Percentiles rank a stretch among this genome's conserved stretches.
Evolutionary conservation across 2,329 filamentous ascomycete species (phyloP).

Genomic region (Neoarthrinium moseri): DNA sequence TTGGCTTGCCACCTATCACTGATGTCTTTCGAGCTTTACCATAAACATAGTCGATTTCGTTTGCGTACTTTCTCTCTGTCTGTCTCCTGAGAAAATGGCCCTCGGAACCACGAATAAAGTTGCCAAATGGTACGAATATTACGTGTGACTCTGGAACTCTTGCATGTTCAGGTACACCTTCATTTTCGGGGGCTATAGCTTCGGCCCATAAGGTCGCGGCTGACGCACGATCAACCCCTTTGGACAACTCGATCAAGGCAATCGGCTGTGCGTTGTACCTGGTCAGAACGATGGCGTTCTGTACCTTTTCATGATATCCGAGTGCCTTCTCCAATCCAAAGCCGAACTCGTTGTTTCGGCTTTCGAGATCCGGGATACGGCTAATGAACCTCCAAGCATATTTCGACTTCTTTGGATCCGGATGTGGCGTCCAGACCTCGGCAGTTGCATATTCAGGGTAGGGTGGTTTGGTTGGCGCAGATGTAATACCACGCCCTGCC

Average conservation of each 20-base stretch:
- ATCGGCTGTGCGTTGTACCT: background rate
- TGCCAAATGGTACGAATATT: slow-evolving; percentile 2
- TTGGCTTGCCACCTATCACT: background rate
- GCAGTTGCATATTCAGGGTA: slow-evolving; percentile 9
- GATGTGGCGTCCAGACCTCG: slow-evolving; percentile 12
- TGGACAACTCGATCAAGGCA: slow-evolving; percentile 7
- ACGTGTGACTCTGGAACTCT: slow-evolving; percentile 4
- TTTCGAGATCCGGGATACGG: slow-evolving; percentile 7
- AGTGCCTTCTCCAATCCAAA: slow-evolving; percentile 9
- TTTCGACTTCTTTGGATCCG: slow-evolving; percentile 6
- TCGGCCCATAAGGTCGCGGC: slow-evolving; percentile 2
- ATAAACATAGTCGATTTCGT: slow-evolving; percentile 9
- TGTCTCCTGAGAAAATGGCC: slow-evolving; percentile 8
- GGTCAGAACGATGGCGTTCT: slow-evolving; percentile 6
- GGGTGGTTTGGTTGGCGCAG: background rate
- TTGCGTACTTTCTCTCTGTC: slow-evolving; percentile 6
- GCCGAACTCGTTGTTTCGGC: slow-evolving; percentile 5
- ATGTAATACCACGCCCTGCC: slow-evolving; percentile 1
- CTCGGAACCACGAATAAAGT: slow-evolving; percentile 8
- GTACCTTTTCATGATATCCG: slow-evolving; percentile 9
- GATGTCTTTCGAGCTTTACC: slow-evolving; percentile 1
- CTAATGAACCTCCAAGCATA: slow-evolving; percentile 12
- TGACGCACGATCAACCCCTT: background rate
- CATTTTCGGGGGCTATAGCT: slow-evolving; percentile 8
- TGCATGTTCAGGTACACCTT: slow-evolving; percentile 7